These are phyloP conservation scores for Auricularia sp. DNA, from an alignment of 768 basidiomycete genomes.

Conservation along the genomic window DNA sequence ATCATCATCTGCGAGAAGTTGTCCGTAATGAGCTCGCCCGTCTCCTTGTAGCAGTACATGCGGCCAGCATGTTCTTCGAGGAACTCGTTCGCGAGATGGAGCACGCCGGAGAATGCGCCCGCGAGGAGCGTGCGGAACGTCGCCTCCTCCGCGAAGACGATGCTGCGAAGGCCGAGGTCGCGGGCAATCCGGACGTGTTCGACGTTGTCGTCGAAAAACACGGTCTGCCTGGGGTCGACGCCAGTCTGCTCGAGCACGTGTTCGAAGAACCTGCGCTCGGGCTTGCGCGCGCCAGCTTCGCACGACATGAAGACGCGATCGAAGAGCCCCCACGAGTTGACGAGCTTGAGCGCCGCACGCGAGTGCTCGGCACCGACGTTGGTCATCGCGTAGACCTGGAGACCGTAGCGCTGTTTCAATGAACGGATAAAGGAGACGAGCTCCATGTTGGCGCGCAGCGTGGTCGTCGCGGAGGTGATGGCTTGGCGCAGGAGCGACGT, in stretches of 20 bases:
- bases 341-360: too few relatives aligned
- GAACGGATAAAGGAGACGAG: constrained; percentile 35
- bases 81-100: constrained; percentile 32
- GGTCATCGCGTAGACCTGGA: constrained; percentile 46
- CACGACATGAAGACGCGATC: constrained; percentile 43
- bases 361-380: constrained; percentile 36
- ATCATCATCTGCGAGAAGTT: constrained; percentile 54
- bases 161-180: constrained; percentile 45
- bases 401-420: constrained; percentile 29
- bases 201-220: constrained; percentile 52
- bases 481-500: constrained; percentile 33
- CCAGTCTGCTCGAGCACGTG: constrained; percentile 37
- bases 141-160: constrained; percentile 36
- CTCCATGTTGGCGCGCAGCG: constrained; percentile 35
- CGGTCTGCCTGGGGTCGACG: constrained; percentile 35
- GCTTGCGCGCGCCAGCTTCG: constrained; percentile 44
- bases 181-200: constrained; percentile 51
- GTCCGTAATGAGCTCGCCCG: constrained; percentile 32
- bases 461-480: constrained; percentile 39
- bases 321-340: constrained; percentile 32
- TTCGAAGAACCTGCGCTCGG: constrained; percentile 43
- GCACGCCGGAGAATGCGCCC: constrained; percentile 36
- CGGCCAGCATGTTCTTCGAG: constrained; percentile 31
- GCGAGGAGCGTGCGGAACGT: constrained; percentile 33
- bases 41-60: constrained; percentile 36